Base-by-base conservation (phyloP, 352 stramenopile species). In the Globisporangium viniferum region DNA sequence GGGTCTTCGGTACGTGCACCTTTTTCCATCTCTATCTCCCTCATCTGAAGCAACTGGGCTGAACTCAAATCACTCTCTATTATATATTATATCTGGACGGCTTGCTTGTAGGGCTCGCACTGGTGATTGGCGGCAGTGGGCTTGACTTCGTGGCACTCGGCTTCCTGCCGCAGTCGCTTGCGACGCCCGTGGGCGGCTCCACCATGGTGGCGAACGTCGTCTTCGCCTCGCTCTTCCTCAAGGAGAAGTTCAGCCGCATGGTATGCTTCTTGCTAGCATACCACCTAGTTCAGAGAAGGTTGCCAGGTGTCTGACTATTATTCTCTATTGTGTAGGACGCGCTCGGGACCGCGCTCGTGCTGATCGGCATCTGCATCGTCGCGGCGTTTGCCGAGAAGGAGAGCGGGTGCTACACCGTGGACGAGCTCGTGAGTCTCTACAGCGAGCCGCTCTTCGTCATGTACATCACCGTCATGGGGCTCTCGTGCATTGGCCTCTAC, bases 181-280 rank as follows among this genome's bases (percentile, higher is more conserved):
- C 88, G 7, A 91, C 86, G 3, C 88, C 88, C 0, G 81, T 94
- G 9, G 88, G 88, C 18, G 86, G 86, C 3, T 84, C 82, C 7
- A 95, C 88, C 3, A 93, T 96, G 76, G 84, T 96, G 5, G 86
- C 86, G 7, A 96, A 96, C 66, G 85, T 93, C 2, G 83, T 80
- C 15, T 96, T 96, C 59, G 87, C 82, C n/a, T 89, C 81, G 9
- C 66, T 91, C 8, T 89, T 93, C 22, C 82, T 93, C 57, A 89
- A 91, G 51, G 85, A 93, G 54, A 87, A 81, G 59, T 91, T 93
- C 57, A 86, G 71, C 0, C 76, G 73, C 51, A 66, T 66, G 35
- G 76, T 82, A 71, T 14, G 68, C 41, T 10, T 15, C 24, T 12
- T 20, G 2, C 1, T 24, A n/a, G 3, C n/a, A 2, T 20, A 15